phyloP scores from a whole-genome alignment of 1,284 basidiomycete species.

The Kwoniella shivajii region DNA sequence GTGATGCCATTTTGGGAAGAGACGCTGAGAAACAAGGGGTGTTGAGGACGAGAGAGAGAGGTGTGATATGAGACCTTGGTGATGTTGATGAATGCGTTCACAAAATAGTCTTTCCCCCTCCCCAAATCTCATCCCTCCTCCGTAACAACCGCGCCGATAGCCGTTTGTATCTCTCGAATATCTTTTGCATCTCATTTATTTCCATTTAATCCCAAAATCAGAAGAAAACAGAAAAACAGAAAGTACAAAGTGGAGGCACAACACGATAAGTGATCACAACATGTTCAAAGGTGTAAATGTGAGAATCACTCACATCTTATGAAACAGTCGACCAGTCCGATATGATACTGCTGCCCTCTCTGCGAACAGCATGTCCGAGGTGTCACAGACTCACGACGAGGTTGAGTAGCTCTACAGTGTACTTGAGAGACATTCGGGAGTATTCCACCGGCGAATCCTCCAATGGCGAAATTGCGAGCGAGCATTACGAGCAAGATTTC shows the following conservation, averaged over 20 bases:
- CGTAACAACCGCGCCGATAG: constrained; percentile 1
- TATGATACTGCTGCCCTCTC: background rate
- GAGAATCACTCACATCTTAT: no score
- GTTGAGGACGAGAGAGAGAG: background rate
- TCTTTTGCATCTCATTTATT: constrained; percentile 7
- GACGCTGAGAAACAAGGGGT: background rate
- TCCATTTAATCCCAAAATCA: constrained; percentile 13
- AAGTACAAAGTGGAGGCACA: background rate
- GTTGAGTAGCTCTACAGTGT: no score
- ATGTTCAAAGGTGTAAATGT: no score
- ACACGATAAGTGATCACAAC: no score
- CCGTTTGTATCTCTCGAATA: constrained; percentile 3
- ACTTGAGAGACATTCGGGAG: background rate
- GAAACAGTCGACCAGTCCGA: no score
- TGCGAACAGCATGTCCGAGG: background rate
- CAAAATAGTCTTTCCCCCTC: no score
- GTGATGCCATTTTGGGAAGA: constrained; percentile 31
- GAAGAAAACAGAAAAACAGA: no score
- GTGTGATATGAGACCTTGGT: background rate
- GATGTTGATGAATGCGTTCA: background rate
- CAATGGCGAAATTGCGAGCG: background rate
- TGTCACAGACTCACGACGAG: constrained; percentile 1
- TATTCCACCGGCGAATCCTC: background rate
- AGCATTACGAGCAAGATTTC: constrained; percentile 21
- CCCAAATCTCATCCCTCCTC: background rate